A percentile compares a stretch with the other conserved stretches of the same genome.
Conservation (phyloP, 2,329 filamentous ascomycete genomes). For the Nemania sp. region DNA sequence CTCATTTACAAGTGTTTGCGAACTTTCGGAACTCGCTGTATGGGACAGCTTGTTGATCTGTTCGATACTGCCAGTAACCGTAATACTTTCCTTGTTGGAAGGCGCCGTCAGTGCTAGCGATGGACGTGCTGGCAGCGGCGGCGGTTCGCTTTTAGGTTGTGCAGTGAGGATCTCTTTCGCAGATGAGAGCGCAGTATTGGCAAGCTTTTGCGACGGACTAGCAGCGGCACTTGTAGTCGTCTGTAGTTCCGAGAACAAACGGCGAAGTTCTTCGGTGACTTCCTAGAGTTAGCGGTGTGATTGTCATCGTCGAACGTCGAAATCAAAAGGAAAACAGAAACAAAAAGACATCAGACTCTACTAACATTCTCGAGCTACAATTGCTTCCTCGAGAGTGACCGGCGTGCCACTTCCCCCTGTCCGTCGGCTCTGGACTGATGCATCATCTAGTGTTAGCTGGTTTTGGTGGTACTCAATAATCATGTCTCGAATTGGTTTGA, state of each 20-base stretch:
- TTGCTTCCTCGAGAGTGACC: slow-evolving; percentile 60
- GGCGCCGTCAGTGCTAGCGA: slow-evolving; percentile 44
- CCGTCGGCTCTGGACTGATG: slow-evolving; percentile 65
- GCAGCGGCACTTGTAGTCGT: slow-evolving; percentile 64
- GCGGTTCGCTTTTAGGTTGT: slow-evolving; percentile 40
- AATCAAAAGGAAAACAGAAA: too few relatives aligned
- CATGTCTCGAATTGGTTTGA: slow-evolving; percentile 78
- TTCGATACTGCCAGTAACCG: slow-evolving; percentile 41
- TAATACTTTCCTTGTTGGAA: slow-evolving; percentile 40
- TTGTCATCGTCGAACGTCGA: not conserved
- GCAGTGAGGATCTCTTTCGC: slow-evolving; percentile 43
- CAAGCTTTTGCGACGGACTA: slow-evolving; percentile 74
- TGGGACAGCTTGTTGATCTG: slow-evolving; percentile 43
- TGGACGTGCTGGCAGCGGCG: slow-evolving; percentile 55
- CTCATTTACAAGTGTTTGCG: slow-evolving; percentile 55
- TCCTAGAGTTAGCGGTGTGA: slow-evolving; percentile 28
- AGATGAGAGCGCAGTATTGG: slow-evolving; percentile 74
- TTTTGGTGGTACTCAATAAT: slow-evolving; percentile 75
- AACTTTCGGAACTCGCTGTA: slow-evolving; percentile 52
- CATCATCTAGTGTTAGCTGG: slow-evolving; percentile 67
- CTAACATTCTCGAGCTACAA: slow-evolving; percentile 73
- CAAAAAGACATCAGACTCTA: too few relatives aligned
- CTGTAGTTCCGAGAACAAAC: slow-evolving; percentile 72
- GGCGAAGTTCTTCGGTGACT: slow-evolving; percentile 76
- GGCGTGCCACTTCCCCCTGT: slow-evolving; percentile 69